Base-by-base conservation (phyloP, 371 early-diverging fungal genomes). In the Lichtheimia ramosa region DNA sequence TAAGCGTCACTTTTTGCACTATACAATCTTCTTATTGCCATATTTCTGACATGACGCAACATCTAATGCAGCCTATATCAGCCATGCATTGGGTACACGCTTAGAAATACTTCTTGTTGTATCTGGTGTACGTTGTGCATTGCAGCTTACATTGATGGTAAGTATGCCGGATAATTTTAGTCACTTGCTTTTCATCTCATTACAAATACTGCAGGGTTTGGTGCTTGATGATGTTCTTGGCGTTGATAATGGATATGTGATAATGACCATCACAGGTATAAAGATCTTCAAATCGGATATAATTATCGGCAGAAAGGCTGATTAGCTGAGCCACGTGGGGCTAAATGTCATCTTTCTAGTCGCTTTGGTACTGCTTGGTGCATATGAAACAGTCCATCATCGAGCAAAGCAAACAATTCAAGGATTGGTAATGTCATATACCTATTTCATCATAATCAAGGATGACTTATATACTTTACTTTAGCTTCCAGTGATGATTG, bases 401-500 rank as follows among this genome's bases (percentile, higher is more conserved):
- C 59, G 59, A 5, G 40, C 59, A 0, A 18, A 46, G 12, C 49
- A 23, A 24, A 51, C 51, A 25, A 23, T 58, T 18, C 40, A 40
- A 41, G 51, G 59, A 40, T 25, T 58, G 59, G 59, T 58, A 41
- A 34, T 8, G 10, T 8, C 34, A 34, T 8, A 6, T 24, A 42
- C 2, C 43, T 20, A 23, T 0, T 0, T 1, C 5, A 42, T n/a
- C n/a, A n/a, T n/a, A 43, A 43, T 10, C 15, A 16, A 42, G 51
- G 13, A 16, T 28, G 15, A 15, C n/a, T 48, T 50, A 3, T 18
- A 10, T 56, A 24, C 15, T 18, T 50, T 4, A 48, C n/a, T n/a
- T 20, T 54, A 84, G 83, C 77, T 82, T 62, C 72, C 77, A 2
- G 58, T 75, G 8, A 79, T 82, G 56, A 68, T 81, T 48, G 57